phyloP scores from a whole-genome alignment of 2,329 filamentous ascomycete species.

The Hymenoscyphus repandus region DNA sequence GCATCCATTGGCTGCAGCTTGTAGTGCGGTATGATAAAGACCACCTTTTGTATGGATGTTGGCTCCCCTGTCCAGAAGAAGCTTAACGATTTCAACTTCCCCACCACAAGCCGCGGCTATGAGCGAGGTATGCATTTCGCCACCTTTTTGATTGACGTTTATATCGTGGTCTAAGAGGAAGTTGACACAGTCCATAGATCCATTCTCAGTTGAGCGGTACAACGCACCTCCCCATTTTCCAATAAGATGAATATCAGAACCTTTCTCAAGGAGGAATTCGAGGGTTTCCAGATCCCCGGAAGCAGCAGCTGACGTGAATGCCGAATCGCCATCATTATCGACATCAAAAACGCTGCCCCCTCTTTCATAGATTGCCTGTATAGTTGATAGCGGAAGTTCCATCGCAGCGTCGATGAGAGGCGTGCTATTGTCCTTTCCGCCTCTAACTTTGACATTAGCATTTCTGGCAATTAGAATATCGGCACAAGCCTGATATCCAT shows the following conservation, averaged over 20 bases:
- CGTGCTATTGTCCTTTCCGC: not conserved
- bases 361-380: not conserved
- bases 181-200: not conserved
- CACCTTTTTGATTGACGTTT: slow-evolving; percentile 1
- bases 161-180: not conserved
- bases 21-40: not conserved
- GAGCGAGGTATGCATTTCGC: not conserved
- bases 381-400: not conserved
- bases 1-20: not conserved
- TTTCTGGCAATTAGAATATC: not conserved
- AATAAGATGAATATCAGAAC: slow-evolving; percentile 1
- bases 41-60: not conserved
- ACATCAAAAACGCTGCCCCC: not conserved
- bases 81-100: not conserved
- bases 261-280: not conserved
- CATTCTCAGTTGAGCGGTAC: not conserved
- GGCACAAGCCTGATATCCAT: not conserved
- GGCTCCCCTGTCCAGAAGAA: not conserved
- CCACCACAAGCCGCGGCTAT: not conserved
- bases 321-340: not conserved
- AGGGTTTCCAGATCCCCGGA: not conserved
- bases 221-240: slow-evolving; percentile 1
- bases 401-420: not conserved
- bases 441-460: not conserved
- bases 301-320: not conserved